Base-by-base conservation (phyloP, 345 rosid species). In the Eucalyptus microcorys region DNA sequence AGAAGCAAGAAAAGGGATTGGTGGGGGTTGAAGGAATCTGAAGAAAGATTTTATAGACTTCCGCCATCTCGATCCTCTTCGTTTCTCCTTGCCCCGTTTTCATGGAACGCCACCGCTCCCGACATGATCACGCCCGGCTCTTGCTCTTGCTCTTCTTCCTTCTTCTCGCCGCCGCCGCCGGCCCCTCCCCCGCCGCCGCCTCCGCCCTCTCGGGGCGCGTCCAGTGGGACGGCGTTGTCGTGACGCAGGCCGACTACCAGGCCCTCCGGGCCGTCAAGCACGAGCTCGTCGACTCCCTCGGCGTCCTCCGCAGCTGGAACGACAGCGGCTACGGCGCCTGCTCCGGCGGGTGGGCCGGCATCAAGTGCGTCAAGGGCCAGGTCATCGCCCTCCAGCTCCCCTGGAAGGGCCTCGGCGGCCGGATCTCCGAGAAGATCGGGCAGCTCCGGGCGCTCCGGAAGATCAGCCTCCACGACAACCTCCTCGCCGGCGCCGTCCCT, bases 371-470 rank as follows among this genome's bases (percentile, higher is more conserved):
- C n/a, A 89, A 94, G 17, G 99, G 99, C 45, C 96, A 95, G 88
- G 96, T 98, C 40, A 92, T 96, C 5, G 97, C 95, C 26, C 92
- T 98, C 90, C 97, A 97, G 92, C 99, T 98, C 88, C 99, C 99
- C 4, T 98, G 98, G 98, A 95, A 89, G 66, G 95, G 97, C 49
- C 93, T 98, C 9, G 96, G 98, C 5, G 99, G 99, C 30, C 91
- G 91, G 86, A 93, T 97, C 92, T 95, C 98, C 1, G 98, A 95
- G 91, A 94, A 95, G 91, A 95, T 98, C 10, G 98, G 98, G 45
- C 98, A 95, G 93, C 98, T 98, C 90, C 94, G 87, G 45, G 90
- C 88, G 66, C 95, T 98, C 47, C 89, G 98, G 87, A 95, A 93
- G 92, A 93, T 98, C 89, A 96, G 98, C 90, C 92, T 98, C 61